A percentile compares a stretch with the other conserved stretches of the same genome.
Conservation (phyloP, 306 rosid species). For the Vigna mungo region DNA sequence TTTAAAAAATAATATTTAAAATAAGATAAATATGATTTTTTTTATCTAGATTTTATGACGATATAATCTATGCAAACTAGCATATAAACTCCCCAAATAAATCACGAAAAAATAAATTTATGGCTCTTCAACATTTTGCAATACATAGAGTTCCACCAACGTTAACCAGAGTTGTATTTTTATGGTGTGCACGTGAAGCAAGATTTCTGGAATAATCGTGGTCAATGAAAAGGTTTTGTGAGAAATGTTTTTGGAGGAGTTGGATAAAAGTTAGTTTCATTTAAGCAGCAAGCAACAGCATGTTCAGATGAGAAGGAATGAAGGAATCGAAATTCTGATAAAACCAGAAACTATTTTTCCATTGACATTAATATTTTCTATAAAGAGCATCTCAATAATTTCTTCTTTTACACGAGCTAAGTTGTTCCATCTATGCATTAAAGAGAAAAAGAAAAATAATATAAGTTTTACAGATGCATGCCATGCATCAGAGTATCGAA, state of each 20-base stretch:
- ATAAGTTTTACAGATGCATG: neutral
- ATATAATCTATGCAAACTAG: no score
- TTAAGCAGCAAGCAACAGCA: neutral
- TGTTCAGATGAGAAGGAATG: slow-evolving; percentile 6
- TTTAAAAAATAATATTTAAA: no score
- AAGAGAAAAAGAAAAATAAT: neutral
- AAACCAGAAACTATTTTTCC: slow-evolving; percentile 21
- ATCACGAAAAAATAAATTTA: no score
- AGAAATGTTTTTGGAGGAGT: neutral
- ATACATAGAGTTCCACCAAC: no score
- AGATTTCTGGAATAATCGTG: no score
- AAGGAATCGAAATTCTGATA: slow-evolving; percentile 25
- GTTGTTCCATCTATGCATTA: slow-evolving; percentile 33
- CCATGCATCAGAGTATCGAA: slow-evolving; percentile 36
- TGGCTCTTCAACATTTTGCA: no score
- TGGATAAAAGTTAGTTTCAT: neutral
- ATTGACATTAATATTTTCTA: slow-evolving; percentile 9
- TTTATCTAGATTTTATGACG: no score
- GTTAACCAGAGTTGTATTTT: no score
- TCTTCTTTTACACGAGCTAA: slow-evolving; percentile 26
- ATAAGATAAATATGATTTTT: no score
- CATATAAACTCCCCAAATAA: no score
- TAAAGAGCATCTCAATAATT: slow-evolving; percentile 17
- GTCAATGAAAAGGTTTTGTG: no score
- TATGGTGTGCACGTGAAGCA: no score